A percentile compares a stretch with the other conserved stretches of the same genome.
Evolutionary conservation across 345 rosid species (phyloP).

Genomic region (Ceriops tagal): DNA sequence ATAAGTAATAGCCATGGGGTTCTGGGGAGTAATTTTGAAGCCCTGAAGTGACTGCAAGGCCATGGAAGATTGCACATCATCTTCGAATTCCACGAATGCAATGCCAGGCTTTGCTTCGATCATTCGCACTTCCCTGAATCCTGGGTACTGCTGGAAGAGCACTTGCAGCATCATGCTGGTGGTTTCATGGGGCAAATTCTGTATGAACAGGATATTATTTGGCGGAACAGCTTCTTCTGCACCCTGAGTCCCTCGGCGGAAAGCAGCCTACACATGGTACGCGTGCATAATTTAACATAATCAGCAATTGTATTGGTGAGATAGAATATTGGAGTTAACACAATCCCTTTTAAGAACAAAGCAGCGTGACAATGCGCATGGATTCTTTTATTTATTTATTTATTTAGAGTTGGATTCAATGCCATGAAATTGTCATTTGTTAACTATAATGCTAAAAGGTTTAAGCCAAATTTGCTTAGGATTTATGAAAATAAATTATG

Average conservation of each 20-base stretch:
- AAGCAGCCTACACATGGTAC: conserved; percentile 42
- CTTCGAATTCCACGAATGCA: conserved; percentile 88
- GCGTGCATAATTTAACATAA: neutral
- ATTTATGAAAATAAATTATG: no score
- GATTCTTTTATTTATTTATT: neutral
- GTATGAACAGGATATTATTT: conserved; percentile 76
- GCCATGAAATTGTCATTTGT: neutral
- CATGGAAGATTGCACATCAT: conserved; percentile 73
- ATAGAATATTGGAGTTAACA: neutral
- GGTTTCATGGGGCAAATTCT: conserved; percentile 87
- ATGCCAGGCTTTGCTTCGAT: conserved; percentile 89
- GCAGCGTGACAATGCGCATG: neutral
- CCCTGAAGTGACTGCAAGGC: conserved; percentile 92
- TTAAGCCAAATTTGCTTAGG: no score
- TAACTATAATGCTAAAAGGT: no score
- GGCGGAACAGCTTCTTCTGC: conserved; percentile 64
- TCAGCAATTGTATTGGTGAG: neutral
- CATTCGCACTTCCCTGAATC: conserved; percentile 93
- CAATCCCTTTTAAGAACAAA: neutral
- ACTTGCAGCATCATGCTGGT: conserved; percentile 78
- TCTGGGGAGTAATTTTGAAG: conserved; percentile 80
- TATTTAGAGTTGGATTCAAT: neutral
- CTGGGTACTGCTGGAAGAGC: conserved; percentile 78
- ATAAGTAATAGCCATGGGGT: conserved; percentile 78
- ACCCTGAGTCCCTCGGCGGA: conserved; percentile 42